Conservation (phyloP, 2,329 filamentous ascomycete genomes). For the Alternaria atra region DNA sequence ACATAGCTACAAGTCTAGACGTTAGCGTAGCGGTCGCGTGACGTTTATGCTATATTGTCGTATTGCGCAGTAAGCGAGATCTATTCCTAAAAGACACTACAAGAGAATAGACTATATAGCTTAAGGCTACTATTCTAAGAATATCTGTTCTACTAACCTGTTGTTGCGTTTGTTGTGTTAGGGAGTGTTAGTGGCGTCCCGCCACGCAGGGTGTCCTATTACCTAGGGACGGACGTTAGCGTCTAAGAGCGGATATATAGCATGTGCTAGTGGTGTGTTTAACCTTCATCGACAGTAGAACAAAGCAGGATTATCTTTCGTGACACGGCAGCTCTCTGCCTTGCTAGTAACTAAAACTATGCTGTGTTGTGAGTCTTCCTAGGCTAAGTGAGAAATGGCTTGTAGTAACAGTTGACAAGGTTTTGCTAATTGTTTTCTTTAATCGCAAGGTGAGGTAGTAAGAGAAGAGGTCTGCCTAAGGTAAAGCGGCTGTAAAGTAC, state of each 20-base stretch:
- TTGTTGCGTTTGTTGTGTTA: constrained; percentile 7
- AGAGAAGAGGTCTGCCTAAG: too few relatives aligned
- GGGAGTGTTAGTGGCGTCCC: background rate
- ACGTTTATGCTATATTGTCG: background rate
- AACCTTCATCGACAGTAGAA: too few relatives aligned
- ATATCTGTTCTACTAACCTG: constrained; percentile 1
- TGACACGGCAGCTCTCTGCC: too few relatives aligned
- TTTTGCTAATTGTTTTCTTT: too few relatives aligned
- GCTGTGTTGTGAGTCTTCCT: too few relatives aligned
- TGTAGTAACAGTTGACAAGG: too few relatives aligned
- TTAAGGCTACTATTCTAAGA: constrained; percentile 5
- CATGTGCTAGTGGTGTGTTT: too few relatives aligned
- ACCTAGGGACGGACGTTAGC: constrained; percentile 3
- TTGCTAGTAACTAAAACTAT: too few relatives aligned
- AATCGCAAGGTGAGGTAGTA: too few relatives aligned
- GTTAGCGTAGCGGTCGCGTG: background rate
- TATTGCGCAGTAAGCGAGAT: background rate
- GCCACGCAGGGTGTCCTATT: background rate
- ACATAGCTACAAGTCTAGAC: background rate
- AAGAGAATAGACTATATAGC: background rate
- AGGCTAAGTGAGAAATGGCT: too few relatives aligned
- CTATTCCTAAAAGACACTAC: background rate
- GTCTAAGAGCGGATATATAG: background rate
- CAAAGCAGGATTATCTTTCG: too few relatives aligned
- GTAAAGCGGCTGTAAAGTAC: too few relatives aligned